phyloP scores from a whole-genome alignment of 2,329 filamentous ascomycete genomes.

The Didymella pinodella region DNA sequence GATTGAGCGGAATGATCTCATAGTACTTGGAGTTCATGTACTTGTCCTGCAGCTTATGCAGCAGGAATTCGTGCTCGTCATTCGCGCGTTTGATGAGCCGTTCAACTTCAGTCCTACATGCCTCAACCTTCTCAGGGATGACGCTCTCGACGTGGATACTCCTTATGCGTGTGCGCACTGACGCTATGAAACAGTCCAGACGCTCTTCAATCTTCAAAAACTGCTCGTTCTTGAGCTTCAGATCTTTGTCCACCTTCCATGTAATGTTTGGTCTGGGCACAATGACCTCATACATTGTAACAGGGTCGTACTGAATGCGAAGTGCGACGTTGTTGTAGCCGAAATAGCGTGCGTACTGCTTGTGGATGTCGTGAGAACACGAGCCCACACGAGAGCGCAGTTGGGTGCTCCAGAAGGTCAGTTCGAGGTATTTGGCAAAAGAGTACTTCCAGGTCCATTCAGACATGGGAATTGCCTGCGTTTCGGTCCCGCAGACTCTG shows the following conservation, averaged over 20 bases:
- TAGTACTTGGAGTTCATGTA: slow-evolving; percentile 97
- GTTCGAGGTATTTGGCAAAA: slow-evolving; percentile 96
- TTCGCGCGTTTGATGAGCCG: slow-evolving; percentile 77
- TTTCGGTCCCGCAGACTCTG: slow-evolving; percentile 89
- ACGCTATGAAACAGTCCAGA: slow-evolving; percentile 85
- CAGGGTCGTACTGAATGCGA: slow-evolving; percentile 89
- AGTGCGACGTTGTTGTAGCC: slow-evolving; percentile 85
- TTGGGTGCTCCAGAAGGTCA: slow-evolving; percentile 93
- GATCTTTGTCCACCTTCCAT: slow-evolving; percentile 96
- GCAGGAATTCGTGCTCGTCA: slow-evolving; percentile 78
- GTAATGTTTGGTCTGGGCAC: slow-evolving; percentile 90
- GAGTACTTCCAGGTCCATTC: slow-evolving; percentile 97
- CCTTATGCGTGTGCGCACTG: slow-evolving; percentile 82
- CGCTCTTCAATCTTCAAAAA: slow-evolving; percentile 82
- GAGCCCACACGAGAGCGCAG: slow-evolving; percentile 75
- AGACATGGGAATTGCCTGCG: slow-evolving; percentile 89
- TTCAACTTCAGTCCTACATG: slow-evolving; percentile 84
- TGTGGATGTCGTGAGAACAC: slow-evolving; percentile 91
- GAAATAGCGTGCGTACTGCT: slow-evolving; percentile 92
- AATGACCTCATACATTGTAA: slow-evolving; percentile 92
- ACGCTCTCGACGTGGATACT: slow-evolving; percentile 93
- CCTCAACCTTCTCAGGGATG: slow-evolving; percentile 82
- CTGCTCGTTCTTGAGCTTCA: slow-evolving; percentile 91
- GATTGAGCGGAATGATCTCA: slow-evolving; percentile 92
- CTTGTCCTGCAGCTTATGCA: slow-evolving; percentile 82